Conservation (phyloP, 2,329 filamentous ascomycete species). For the Phialophora expanda region DNA sequence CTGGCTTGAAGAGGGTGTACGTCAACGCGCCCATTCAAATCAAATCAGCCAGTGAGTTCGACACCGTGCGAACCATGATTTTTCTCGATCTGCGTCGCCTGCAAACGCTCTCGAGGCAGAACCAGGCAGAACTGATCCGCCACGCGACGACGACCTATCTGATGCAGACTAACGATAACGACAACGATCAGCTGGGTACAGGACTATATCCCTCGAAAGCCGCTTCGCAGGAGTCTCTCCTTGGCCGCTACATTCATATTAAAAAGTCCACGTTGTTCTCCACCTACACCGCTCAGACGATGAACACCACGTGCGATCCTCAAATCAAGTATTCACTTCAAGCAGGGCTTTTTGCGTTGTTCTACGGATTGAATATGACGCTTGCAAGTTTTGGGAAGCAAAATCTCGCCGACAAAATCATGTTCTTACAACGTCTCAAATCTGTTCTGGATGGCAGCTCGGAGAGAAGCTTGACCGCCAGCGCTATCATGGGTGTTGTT, state of each 20-base stretch:
- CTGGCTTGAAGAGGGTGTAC: constrained; percentile 13
- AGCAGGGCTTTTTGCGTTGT: constrained; percentile 15
- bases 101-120: constrained; percentile 13
- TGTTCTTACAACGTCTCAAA: constrained; percentile 16
- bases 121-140: constrained; percentile 11
- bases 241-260: constrained; percentile 10
- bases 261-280: constrained; percentile 18
- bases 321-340: constrained; percentile 9
- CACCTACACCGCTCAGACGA: neutral
- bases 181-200: neutral
- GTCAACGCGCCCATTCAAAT: constrained; percentile 10
- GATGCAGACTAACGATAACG: neutral
- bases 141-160: constrained; percentile 8
- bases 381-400: constrained; percentile 16
- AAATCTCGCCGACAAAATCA: constrained; percentile 13
- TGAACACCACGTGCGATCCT: constrained; percentile 14
- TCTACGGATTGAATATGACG: constrained; percentile 20
- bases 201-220: neutral
- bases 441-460: constrained; percentile 15
- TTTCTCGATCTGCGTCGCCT: constrained; percentile 14
- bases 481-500: constrained; percentile 6
- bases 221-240: neutral
- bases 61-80: constrained; percentile 13
- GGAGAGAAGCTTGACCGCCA: neutral
- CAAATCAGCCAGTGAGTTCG: constrained; percentile 15